phyloP scores from a whole-genome alignment of 2,329 filamentous ascomycete species.

The Grosmannia huntii region DNA sequence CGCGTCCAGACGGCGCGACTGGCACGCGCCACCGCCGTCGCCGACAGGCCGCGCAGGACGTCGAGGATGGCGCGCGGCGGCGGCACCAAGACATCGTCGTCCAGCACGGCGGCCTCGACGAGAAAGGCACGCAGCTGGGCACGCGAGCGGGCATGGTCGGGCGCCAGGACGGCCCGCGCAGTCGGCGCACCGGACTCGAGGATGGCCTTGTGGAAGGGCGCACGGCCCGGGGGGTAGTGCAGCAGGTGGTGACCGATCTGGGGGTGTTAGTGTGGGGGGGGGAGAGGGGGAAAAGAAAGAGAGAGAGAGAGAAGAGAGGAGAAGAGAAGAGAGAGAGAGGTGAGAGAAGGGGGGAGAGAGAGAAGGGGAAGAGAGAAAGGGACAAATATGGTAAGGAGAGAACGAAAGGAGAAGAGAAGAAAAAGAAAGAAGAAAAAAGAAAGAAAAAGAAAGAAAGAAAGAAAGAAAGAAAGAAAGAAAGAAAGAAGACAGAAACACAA shows the following conservation, averaged over 20 bases:
- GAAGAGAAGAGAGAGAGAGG: slow-evolving; percentile 7
- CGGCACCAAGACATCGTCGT: not conserved
- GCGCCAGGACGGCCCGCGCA: slow-evolving; percentile 37
- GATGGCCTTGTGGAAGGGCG: slow-evolving; percentile 39
- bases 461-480: not conserved
- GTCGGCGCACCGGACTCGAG: slow-evolving; percentile 45
- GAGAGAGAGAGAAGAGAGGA: not conserved
- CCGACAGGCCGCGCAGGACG: slow-evolving; percentile 32
- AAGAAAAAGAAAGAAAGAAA: not conserved
- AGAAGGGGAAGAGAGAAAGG: not conserved
- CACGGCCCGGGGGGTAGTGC: slow-evolving; percentile 23
- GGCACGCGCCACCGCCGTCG: slow-evolving; percentile 25
- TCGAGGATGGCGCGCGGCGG: slow-evolving; percentile 31
- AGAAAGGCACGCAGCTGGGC: slow-evolving; percentile 44
- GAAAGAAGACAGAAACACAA: too few relatives aligned
- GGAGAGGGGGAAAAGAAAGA: slow-evolving; percentile 5
- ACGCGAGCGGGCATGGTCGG: slow-evolving; percentile 43
- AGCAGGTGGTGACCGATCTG: slow-evolving; percentile 58
- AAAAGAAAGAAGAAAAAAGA: not conserved
- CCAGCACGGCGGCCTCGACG: slow-evolving; percentile 31
- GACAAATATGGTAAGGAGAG: not conserved
- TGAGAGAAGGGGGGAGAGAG: not conserved
- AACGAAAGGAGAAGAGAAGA: slow-evolving; percentile 7
- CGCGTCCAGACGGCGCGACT: slow-evolving; percentile 29
- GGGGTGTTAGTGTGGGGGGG: not conserved